Base-by-base conservation (phyloP, 2,329 filamentous ascomycete species). In the Chalara sp. region DNA sequence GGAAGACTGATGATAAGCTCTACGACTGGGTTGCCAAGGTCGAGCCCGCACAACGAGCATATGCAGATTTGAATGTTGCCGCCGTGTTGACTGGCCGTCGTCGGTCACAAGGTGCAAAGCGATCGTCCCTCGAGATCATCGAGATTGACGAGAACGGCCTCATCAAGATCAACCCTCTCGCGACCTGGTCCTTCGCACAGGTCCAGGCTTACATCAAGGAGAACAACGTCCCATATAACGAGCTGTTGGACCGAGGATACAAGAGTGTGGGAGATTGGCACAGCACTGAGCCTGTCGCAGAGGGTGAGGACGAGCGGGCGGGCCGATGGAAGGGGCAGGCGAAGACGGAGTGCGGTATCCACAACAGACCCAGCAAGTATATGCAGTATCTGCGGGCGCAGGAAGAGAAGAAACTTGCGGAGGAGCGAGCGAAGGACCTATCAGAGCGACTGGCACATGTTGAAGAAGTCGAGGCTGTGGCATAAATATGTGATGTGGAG, bases 1-100 rank as follows among this genome's bases (percentile, higher is more conserved):
- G 91, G 84, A 87, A 96, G 67, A 80, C 76, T 32, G 86, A 93
- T 58, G 80, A 90, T 46, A 88, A 96, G 64, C 80, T 92, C 64
- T 99, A 99, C 72, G 93, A 99, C 77, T 97, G 89, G 78, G 78
- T 93, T 56, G 93, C 91, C 72, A 99, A 99, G 76, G 93, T 99
- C 46, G 93, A 99, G 76, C 93, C 93, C 12, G 89, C 91, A 50
- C 85, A 96, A 72, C 84, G 93, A 55, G 89, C 93, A 6, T 97
- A 96, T 71, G 76, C 84, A 13, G 86, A 95, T 57, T 80, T 97
- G 53, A 81, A 87, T 63, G 91, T 97, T 51, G 86, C 87, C 51
- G 93, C 93, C 48, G 88, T 97, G 48, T 77, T 99, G 58, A 99
- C 93, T 44, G 93, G 93, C 48, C 89, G 93, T 53, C 83, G 93